Conservation (phyloP, 805 yeast species). For the fission yeast (Schizosaccharomyces pombe) region DNA sequence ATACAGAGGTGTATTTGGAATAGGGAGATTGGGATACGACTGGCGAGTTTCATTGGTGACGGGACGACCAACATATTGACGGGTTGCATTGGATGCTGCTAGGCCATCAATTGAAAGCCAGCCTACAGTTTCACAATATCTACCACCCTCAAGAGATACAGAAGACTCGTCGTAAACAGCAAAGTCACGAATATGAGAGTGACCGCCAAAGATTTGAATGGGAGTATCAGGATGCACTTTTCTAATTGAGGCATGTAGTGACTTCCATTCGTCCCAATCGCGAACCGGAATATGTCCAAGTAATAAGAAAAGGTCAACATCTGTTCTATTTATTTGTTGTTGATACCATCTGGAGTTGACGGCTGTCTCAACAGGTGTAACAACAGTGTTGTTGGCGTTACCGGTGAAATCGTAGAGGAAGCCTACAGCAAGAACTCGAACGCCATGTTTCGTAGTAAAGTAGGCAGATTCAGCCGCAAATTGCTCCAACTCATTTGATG, state of each 20-base stretch:
- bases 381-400: background rate
- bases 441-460: background rate
- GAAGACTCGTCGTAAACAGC: conserved; percentile 38
- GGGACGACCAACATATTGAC: background rate
- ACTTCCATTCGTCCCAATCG: conserved; percentile 29
- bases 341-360: background rate
- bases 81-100: conserved; percentile 4
- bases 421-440: background rate
- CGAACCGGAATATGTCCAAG: conserved; percentile 70
- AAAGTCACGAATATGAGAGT: conserved; percentile 76
- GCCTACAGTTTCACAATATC: conserved; percentile 86
- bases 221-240: conserved; percentile 32
- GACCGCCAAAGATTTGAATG: conserved; percentile 85
- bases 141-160: conserved; percentile 73
- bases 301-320: conserved; percentile 43
- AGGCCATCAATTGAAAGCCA: conserved; percentile 36
- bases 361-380: background rate
- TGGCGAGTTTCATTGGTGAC: conserved; percentile 1
- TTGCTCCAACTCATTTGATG: background rate
- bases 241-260: conserved; percentile 31
- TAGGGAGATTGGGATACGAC: conserved; percentile 3
- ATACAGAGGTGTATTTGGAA: conserved; percentile 11
- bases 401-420: background rate
- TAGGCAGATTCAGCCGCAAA: background rate
- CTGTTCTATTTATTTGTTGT: too few species aligned